These are phyloP conservation scores for Sporothrix brunneoviolacea DNA, from an alignment of 2,329 filamentous ascomycete species.

Conservation along the genomic window DNA sequence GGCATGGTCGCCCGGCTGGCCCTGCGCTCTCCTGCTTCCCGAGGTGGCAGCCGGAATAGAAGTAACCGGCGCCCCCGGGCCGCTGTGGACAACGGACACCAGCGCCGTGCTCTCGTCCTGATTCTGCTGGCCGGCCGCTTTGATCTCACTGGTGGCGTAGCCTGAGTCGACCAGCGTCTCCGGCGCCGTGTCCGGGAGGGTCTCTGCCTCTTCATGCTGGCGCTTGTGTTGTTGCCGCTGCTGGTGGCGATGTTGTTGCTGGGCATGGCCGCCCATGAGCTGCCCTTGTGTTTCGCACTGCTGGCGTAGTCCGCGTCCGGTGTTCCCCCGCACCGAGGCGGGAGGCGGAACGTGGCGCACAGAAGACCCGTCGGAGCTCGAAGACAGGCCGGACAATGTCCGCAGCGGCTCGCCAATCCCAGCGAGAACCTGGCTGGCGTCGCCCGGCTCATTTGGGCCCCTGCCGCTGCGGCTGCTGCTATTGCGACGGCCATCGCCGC, in stretches of 20 bases:
- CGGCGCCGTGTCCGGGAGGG: not conserved
- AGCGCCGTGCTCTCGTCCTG: not conserved
- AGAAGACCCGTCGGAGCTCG: constrained; percentile 21
- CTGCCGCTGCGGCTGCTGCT: not conserved
- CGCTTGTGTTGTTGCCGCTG: not conserved
- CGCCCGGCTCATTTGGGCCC: not conserved
- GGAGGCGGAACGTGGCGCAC: constrained; percentile 23
- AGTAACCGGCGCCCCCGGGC: no score
- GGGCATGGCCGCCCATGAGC: not conserved
- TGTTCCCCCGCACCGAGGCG: not conserved
- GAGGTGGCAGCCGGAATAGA: no score
- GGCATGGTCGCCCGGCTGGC: no score
- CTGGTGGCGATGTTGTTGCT: not conserved
- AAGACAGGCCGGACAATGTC: constrained; percentile 17
- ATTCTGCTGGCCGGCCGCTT: no score
- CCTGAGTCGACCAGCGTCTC: constrained; percentile 3
- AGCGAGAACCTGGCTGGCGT: not conserved
- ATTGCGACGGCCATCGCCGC: constrained; percentile 4
- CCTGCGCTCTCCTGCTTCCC: no score
- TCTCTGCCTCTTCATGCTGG: not conserved
- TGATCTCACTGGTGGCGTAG: not conserved
- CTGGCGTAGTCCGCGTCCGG: not conserved
- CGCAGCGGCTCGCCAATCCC: constrained; percentile 6
- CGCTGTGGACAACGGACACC: no score
- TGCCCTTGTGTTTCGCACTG: not conserved